Evolutionary conservation across 768 basidiomycete species (phyloP).

Genomic region (Tylopilus vinaceipallidus): DNA sequence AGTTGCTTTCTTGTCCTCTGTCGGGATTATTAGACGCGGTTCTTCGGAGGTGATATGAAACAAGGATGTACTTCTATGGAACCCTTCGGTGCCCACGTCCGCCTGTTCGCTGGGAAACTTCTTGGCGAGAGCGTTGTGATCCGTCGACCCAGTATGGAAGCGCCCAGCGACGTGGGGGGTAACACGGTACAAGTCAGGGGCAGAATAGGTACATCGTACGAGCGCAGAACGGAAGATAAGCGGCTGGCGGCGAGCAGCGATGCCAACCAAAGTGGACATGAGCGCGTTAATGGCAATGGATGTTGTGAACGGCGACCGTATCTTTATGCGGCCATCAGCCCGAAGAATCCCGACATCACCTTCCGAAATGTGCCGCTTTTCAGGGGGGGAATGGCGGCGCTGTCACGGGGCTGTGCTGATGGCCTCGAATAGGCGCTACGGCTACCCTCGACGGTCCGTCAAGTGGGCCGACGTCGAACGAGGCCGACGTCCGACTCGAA

Average conservation of each 20-base stretch:
- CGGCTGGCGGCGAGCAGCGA: slow-evolving; percentile 10
- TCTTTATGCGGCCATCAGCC: slow-evolving; percentile 23
- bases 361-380: slow-evolving; percentile 20
- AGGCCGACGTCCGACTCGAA: no score
- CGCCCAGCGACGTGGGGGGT: slow-evolving; percentile 1
- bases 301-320: slow-evolving; percentile 1
- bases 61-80: slow-evolving; percentile 29
- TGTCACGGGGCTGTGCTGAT: background rate
- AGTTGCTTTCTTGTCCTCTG: slow-evolving; percentile 26
- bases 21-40: background rate
- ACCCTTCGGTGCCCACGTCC: slow-evolving; percentile 34
- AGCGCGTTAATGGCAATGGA: background rate
- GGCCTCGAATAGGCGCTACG: background rate
- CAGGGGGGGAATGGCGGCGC: background rate
- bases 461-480: no score
- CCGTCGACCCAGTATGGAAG: slow-evolving; percentile 27
- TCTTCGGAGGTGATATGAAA: background rate
- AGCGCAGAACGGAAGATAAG: slow-evolving; percentile 12
- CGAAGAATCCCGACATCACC: slow-evolving; percentile 25
- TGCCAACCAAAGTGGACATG: slow-evolving; percentile 19
- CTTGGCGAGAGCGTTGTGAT: slow-evolving; percentile 23
- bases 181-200: slow-evolving; percentile 7
- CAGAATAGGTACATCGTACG: background rate
- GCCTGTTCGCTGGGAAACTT: slow-evolving; percentile 23
- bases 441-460: no score